Evolutionary conservation across 805 yeast species (phyloP), one percentile per base, ranked within the genome.

Genomic region (Saccharomycopsis sp.): DNA sequence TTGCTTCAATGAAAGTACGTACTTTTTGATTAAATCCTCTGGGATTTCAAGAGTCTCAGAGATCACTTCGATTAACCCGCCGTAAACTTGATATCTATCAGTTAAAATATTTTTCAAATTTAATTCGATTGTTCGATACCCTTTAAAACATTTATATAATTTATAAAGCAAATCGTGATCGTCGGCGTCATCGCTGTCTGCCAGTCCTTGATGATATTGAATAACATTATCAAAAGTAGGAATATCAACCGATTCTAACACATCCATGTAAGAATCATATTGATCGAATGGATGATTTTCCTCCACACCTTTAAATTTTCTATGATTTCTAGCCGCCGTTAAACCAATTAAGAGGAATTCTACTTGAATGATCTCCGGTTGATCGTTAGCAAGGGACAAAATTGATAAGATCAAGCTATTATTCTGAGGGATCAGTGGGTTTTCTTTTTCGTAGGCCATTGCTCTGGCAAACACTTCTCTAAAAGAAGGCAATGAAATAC

Each of bases 281-380:
- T 14, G 16, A 16, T 26, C 19, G 14, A 41, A 41, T 4, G 44
- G 44, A 31, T 32, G 39, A 22, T 28, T 34, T 41, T 14, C n/a
- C 16, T 9, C 13, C 14, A 41, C 28, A 3, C 4, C n/a, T 13
- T 13, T 21, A 28, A 20, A 20, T 13, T 11, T 23, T n/a, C 5
- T 14, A 23, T 21, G 20, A 21, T 23, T 23, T 8, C 17, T 31
- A 2, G 22, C 3, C 13, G 7, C 14, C 13, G 22, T 16, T 11
- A 34, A 27, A 17, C 44, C 44, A 33, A 41, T 41, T 11, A 13
- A 33, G 16, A 41, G n/a, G 2, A 26, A 22, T 22, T 38, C 20
- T 13, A 26, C 9, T 22, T 35, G 22, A 4, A 22, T 22, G 20
- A 38, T 27, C 5, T 38, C 22, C 8, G 31, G 34, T 26, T 17